Evolutionary conservation across 2,329 filamentous ascomycete species (phyloP).

Genomic region (Xylaria sp.): DNA sequence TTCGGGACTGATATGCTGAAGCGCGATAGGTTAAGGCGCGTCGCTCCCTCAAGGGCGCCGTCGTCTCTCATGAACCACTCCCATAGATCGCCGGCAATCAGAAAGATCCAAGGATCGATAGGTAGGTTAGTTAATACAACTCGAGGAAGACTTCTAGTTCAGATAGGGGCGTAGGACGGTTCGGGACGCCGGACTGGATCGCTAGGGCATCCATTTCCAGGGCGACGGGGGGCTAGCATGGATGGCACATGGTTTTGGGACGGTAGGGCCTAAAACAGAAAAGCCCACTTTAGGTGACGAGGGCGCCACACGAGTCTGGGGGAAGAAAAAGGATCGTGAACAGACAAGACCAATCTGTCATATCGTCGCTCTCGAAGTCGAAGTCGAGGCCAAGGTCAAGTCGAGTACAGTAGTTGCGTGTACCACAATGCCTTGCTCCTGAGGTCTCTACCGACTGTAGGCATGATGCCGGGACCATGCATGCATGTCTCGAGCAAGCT

Average conservation of each 20-base stretch:
- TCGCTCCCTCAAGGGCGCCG: too few relatives aligned
- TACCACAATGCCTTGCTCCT: constrained; percentile 2
- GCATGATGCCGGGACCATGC: constrained; percentile 22
- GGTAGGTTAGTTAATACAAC: too few relatives aligned
- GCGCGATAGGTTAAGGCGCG: not conserved
- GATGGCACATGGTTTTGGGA: not conserved
- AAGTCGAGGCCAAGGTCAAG: constrained; percentile 12
- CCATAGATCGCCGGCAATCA: too few relatives aligned
- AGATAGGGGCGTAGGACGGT: not conserved
- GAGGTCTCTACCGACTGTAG: constrained; percentile 5
- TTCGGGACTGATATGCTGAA: not conserved
- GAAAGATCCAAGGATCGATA: too few relatives aligned
- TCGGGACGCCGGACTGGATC: not conserved
- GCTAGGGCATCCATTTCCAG: not conserved
- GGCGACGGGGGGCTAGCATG: not conserved
- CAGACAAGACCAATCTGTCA: too few relatives aligned
- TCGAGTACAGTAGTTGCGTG: constrained; percentile 4
- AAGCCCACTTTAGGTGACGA: constrained; percentile 1
- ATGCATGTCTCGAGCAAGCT: constrained; percentile 24
- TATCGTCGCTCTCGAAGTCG: too few relatives aligned
- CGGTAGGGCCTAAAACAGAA: not conserved
- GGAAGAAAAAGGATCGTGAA: too few relatives aligned
- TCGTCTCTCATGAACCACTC: too few relatives aligned
- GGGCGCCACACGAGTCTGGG: not conserved
- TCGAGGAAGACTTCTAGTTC: too few relatives aligned